phyloP scores from a whole-genome alignment of 2,329 filamentous ascomycete species.

The Fulvia fulva region DNA sequence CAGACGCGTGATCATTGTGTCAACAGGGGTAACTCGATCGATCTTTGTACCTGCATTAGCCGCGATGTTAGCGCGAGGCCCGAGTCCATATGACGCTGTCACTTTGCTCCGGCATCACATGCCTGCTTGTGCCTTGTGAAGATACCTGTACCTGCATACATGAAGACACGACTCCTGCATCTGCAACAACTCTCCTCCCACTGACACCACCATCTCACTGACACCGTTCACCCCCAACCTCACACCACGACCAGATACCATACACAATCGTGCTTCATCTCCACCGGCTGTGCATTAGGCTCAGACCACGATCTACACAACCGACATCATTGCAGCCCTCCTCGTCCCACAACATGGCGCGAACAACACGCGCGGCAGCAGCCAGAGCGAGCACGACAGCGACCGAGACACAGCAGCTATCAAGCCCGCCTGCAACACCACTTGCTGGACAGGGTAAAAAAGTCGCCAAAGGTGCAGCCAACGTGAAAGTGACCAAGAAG shows the following conservation, averaged over 20 bases:
- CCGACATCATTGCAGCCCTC: neutral
- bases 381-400: constrained; percentile 11
- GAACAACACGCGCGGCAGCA: constrained; percentile 24
- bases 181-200: too few species aligned
- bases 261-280: neutral
- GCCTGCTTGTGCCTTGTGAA: too few species aligned
- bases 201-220: neutral
- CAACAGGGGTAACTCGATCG: too few species aligned
- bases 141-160: too few species aligned
- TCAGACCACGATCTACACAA: neutral
- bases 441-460: constrained; percentile 24
- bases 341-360: constrained; percentile 19
- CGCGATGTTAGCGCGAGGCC: neutral
- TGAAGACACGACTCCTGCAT: too few species aligned
- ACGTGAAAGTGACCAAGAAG: neutral
- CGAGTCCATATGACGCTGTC: neutral
- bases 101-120: neutral
- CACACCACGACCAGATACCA: neutral
- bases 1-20: too few species aligned
- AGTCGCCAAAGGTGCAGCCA: constrained; percentile 25
- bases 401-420: constrained; percentile 37
- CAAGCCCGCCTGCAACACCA: constrained; percentile 42
- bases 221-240: too few species aligned
- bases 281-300: neutral
- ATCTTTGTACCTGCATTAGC: neutral